Evolutionary conservation across 148 eudicot genomes (phyloP).

Genomic region (Selenicereus undatus): DNA sequence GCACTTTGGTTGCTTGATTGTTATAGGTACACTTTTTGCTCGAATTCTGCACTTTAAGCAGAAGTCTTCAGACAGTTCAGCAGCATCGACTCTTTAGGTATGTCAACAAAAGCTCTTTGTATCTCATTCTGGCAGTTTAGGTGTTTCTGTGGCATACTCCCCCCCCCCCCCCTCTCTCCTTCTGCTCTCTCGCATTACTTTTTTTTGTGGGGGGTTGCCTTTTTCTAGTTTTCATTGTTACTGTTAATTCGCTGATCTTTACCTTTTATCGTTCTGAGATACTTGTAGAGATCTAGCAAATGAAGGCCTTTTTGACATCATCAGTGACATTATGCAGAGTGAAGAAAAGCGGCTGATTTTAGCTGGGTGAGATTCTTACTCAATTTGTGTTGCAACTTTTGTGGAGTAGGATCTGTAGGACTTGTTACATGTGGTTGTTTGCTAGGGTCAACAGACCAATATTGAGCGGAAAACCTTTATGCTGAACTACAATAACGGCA

Average conservation of each 20-base stretch:
- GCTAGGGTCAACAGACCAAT: conserved; percentile 1
- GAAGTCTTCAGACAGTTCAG: conserved; percentile 93
- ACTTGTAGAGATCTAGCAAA: conserved; percentile 73
- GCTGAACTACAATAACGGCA: too few species aligned
- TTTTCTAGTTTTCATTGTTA: not conserved
- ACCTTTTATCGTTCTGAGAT: conserved; percentile 5
- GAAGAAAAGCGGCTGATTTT: conserved; percentile 74
- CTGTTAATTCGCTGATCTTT: conserved; percentile 10
- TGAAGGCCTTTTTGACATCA: conserved; percentile 84
- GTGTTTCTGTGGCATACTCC: not conserved
- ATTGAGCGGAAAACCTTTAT: too few species aligned
- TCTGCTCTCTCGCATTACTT: not conserved
- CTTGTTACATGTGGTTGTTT: not conserved
- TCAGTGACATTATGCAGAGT: conserved; percentile 64
- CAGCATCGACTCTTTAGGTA: conserved; percentile 88
- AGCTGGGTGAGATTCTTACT: conserved; percentile 58
- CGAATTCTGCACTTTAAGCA: conserved; percentile 87
- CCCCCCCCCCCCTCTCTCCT: not conserved
- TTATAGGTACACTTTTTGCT: conserved; percentile 74
- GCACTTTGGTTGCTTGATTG: not conserved
- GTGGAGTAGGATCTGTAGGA: not conserved
- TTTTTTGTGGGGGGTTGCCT: not conserved
- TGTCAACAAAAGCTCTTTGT: not conserved
- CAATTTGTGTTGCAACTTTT: not conserved
- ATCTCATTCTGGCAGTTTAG: conserved; percentile 6